These are phyloP conservation scores for Apophysomyces sp. DNA, from an alignment of 371 early-diverging fungal genomes.

Conservation along the genomic window DNA sequence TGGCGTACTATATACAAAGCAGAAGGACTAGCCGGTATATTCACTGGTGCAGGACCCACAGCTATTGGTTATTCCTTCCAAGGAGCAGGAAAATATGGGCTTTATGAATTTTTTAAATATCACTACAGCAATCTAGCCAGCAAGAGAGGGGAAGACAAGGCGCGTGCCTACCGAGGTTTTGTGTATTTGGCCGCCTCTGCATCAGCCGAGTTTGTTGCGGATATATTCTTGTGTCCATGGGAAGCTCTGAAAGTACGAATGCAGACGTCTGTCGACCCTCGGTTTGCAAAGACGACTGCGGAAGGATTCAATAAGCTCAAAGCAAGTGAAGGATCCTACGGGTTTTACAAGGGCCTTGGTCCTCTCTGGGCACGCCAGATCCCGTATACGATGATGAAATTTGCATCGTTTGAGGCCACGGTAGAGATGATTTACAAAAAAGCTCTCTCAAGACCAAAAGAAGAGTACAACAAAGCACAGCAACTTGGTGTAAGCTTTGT, in stretches of 20 bases:
- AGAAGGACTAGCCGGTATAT: slow-evolving; percentile 75
- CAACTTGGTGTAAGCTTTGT: slow-evolving; percentile 83
- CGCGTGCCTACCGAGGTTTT: slow-evolving; percentile 69
- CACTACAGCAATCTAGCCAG: slow-evolving; percentile 54
- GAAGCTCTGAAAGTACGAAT: slow-evolving; percentile 81
- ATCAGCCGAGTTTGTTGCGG: slow-evolving; percentile 87
- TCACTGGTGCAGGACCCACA: slow-evolving; percentile 81
- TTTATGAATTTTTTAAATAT: slow-evolving; percentile 85
- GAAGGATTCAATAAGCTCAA: slow-evolving; percentile 65
- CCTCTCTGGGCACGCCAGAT: slow-evolving; percentile 87
- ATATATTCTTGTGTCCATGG: slow-evolving; percentile 78
- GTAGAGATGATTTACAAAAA: slow-evolving; percentile 74
- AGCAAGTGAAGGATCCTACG: slow-evolving; percentile 59
- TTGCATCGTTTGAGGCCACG: slow-evolving; percentile 84
- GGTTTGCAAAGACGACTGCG: slow-evolving; percentile 61
- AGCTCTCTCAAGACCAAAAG: slow-evolving; percentile 67
- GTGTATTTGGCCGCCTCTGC: slow-evolving; percentile 81
- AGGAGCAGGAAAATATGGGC: slow-evolving; percentile 89
- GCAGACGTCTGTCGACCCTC: slow-evolving; percentile 64
- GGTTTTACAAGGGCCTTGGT: slow-evolving; percentile 72
- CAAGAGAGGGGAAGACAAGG: slow-evolving; percentile 64
- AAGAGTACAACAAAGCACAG: slow-evolving; percentile 69
- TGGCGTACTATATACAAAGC: slow-evolving; percentile 64
- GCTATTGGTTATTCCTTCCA: slow-evolving; percentile 85
- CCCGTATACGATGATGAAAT: slow-evolving; percentile 96